Conservation (phyloP, 2,329 filamentous ascomycete species). For the Colletotrichum sidae region DNA sequence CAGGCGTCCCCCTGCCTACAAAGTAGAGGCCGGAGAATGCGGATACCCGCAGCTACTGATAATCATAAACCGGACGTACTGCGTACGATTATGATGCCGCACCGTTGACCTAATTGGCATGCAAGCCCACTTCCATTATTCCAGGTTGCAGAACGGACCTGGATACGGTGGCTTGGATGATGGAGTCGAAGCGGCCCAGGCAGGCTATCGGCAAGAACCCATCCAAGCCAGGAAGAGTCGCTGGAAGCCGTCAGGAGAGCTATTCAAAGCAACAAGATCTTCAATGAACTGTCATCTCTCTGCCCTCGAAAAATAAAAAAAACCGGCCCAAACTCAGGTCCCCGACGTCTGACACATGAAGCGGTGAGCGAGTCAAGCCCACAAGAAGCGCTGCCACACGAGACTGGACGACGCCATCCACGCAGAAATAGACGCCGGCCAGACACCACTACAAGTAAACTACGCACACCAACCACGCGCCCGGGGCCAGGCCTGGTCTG, state of each 20-base stretch:
- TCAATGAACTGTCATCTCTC: slow-evolving; percentile 10
- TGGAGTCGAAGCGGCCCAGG: too few species aligned
- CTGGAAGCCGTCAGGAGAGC: background rate
- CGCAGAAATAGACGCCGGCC: slow-evolving; percentile 15
- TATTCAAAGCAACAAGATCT: slow-evolving; percentile 5
- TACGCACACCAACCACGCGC: slow-evolving; percentile 8
- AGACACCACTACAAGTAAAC: slow-evolving; percentile 1
- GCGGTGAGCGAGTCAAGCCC: slow-evolving; percentile 38
- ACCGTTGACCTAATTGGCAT: too few species aligned
- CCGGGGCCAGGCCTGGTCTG: slow-evolving; percentile 12
- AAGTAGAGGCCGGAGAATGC: too few species aligned
- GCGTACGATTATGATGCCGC: too few species aligned
- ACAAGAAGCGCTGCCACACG: slow-evolving; percentile 12
- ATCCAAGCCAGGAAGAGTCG: background rate
- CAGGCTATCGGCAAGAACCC: background rate
- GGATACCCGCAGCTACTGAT: too few species aligned
- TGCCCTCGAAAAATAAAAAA: slow-evolving; percentile 2
- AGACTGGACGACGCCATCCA: slow-evolving; percentile 7
- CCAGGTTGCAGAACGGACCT: too few species aligned
- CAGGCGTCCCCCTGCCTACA: too few species aligned
- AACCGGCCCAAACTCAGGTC: background rate
- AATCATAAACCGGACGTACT: too few species aligned
- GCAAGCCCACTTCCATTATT: too few species aligned
- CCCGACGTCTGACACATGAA: slow-evolving; percentile 25
- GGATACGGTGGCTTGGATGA: too few species aligned